Conservation (phyloP, 2,329 filamentous ascomycete genomes). For the Mariannaea sp. region DNA sequence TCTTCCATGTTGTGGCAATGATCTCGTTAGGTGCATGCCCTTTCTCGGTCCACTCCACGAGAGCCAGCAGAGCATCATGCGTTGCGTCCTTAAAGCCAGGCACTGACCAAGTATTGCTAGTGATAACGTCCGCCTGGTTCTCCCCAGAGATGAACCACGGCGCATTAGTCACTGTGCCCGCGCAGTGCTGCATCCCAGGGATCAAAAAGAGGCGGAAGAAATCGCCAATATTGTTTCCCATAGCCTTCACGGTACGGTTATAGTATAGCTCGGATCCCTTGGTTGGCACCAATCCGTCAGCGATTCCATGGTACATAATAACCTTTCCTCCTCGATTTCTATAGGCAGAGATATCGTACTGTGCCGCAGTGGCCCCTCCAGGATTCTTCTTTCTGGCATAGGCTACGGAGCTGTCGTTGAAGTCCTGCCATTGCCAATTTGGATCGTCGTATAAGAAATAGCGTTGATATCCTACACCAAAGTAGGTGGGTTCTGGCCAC, state of each 20-base stretch:
- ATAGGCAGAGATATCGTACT: slow-evolving; percentile 46
- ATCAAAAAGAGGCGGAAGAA: too few species aligned
- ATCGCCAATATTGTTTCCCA: too few species aligned
- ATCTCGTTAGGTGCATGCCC: slow-evolving; percentile 40
- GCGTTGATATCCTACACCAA: neutral
- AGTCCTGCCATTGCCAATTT: neutral
- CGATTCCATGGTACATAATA: slow-evolving; percentile 49
- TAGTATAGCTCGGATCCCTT: too few species aligned
- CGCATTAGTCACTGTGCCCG: slow-evolving; percentile 36
- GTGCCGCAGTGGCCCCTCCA: slow-evolving; percentile 44
- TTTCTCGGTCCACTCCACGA: slow-evolving; percentile 46
- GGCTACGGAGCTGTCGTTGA: slow-evolving; percentile 1
- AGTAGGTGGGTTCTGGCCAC: neutral
- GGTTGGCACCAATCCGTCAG: too few species aligned
- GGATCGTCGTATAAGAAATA: slow-evolving; percentile 1
- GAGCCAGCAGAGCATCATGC: slow-evolving; percentile 46
- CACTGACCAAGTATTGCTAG: slow-evolving; percentile 35
- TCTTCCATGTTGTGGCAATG: slow-evolving; percentile 44
- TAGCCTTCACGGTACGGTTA: too few species aligned
- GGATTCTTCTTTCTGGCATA: slow-evolving; percentile 42
- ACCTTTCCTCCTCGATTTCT: slow-evolving; percentile 47
- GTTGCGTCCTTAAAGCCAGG: slow-evolving; percentile 43
- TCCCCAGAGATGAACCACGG: slow-evolving; percentile 48
- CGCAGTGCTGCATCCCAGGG: too few species aligned
- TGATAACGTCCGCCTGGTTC: neutral